Base-by-base conservation (phyloP, 2,329 filamentous ascomycete species). In the Phaeosphaeriaceae sp. region DNA sequence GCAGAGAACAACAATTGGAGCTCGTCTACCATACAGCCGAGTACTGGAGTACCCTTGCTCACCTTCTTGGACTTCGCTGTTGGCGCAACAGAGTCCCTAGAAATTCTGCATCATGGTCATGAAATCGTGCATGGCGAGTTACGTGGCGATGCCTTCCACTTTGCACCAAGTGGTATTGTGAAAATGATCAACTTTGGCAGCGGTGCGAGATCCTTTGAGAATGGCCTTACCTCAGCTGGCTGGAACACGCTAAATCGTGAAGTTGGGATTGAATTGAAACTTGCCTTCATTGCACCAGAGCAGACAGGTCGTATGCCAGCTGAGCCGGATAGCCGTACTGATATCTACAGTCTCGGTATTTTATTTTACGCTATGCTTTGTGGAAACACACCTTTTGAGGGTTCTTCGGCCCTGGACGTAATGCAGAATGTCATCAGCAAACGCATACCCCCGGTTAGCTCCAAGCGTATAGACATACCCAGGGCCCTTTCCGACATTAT, bases 261-360 rank as follows among this genome's bases (percentile, higher is more conserved):
- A 70, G 76, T 92, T 6, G 92, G 92, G 2, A 90, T 92, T 33
- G 92, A 91, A 74, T 87, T 92, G 67, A 96, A 96, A 73, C 79
- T 97, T 16, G 85, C 92, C 42, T 97, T 91, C 68, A 95, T 97
- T 68, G 93, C 92, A 38, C 92, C 93, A 0, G 93, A 97, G 69
- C 93, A 97, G 77, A 97, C 93, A 2, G 93, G 93, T 12, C 87
- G 93, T 16, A 88, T 97, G 83, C 90, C 92, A 2, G 91, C 90
- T 3, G 92, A 97, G 71, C 93, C 93, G 1, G 93, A 97, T 73
- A 67, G 63, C 23, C 84, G 93, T 33, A 97, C 93, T 13, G 93
- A 97, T 72, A 95, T 97, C 26, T 97, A 97, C 76, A 92, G 90
- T 0, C 78, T 97, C 1, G 93, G 93, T 3, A 87, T 97, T 32